These are phyloP conservation scores for Ilyonectria mors-panacis DNA, from an alignment of 2,329 filamentous ascomycete genomes.

Conservation along the genomic window DNA sequence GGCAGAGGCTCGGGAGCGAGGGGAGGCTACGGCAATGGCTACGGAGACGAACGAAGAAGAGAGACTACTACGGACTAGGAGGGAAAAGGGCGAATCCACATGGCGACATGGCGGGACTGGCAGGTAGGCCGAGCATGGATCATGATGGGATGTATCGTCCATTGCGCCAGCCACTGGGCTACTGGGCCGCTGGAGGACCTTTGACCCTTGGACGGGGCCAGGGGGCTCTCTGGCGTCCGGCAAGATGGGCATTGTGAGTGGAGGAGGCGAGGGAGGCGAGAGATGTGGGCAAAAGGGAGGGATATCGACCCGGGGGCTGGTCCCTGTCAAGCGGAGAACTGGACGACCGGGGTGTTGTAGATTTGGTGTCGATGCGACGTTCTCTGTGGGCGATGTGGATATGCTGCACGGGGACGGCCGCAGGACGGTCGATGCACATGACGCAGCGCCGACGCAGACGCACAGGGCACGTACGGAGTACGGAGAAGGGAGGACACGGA, in stretches of 20 bases:
- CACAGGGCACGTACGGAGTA: neutral
- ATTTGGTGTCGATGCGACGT: slow-evolving; percentile 32
- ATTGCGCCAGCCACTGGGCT: slow-evolving; percentile 6
- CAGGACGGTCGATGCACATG: slow-evolving; percentile 25
- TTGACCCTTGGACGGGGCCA: neutral
- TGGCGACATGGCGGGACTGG: slow-evolving; percentile 1
- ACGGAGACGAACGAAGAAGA: slow-evolving; percentile 17
- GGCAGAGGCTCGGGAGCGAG: slow-evolving; percentile 11
- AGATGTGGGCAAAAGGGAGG: neutral
- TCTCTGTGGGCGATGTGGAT: slow-evolving; percentile 19
- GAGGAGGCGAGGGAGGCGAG: neutral
- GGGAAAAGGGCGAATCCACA: slow-evolving; percentile 15
- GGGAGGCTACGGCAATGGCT: slow-evolving; percentile 6
- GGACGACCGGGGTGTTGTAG: slow-evolving; percentile 23
- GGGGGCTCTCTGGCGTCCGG: neutral
- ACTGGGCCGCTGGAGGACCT: neutral
- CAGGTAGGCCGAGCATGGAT: neutral
- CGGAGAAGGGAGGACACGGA: neutral
- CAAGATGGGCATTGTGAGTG: neutral
- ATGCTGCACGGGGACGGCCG: slow-evolving; percentile 30
- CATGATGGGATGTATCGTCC: slow-evolving; percentile 1
- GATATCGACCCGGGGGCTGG: slow-evolving; percentile 19
- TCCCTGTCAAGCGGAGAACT: slow-evolving; percentile 22
- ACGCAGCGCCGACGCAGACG: slow-evolving; percentile 17
- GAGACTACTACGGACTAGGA: neutral